These are phyloP conservation scores for Podila verticillata DNA, from an alignment of 192 early-diverging fungal species.

Conservation along the genomic window DNA sequence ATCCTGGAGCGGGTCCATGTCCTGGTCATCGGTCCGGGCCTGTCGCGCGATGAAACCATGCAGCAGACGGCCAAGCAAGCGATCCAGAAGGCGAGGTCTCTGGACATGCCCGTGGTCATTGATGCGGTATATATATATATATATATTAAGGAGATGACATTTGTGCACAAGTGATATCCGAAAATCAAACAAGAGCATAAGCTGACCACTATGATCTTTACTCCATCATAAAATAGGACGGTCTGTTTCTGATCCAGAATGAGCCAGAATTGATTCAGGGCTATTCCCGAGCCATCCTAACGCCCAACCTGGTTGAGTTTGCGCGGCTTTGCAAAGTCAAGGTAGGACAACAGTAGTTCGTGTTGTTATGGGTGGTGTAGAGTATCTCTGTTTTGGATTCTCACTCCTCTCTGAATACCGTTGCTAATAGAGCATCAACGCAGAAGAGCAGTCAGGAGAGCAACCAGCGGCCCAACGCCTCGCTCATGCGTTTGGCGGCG, in stretches of 20 bases:
- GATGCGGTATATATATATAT: conserved; percentile 77
- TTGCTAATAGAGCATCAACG: conserved; percentile 42
- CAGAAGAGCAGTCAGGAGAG: conserved; percentile 24
- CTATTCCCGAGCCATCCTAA: conserved; percentile 80
- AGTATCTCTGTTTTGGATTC: neutral
- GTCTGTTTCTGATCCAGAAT: conserved; percentile 77
- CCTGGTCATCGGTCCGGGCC: conserved; percentile 90
- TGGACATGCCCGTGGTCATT: conserved; percentile 79
- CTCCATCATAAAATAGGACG: conserved; percentile 67
- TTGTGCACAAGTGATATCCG: neutral
- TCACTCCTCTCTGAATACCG: neutral
- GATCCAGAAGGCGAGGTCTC: conserved; percentile 72
- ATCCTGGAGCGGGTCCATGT: conserved; percentile 82
- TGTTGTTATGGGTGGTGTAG: too few relatives aligned
- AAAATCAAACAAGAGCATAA: neutral
- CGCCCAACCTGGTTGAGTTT: conserved; percentile 92
- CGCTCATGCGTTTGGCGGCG: conserved; percentile 72
- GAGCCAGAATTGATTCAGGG: conserved; percentile 76
- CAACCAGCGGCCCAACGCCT: conserved; percentile 22
- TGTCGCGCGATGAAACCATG: conserved; percentile 82
- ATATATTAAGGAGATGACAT: too few relatives aligned
- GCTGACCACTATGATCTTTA: neutral
- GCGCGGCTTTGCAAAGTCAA: conserved; percentile 72
- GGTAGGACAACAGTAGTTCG: conserved; percentile 17
- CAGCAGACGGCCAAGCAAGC: conserved; percentile 69